Evolutionary conservation across 352 stramenopile species (phyloP).

Genomic region (Pythium utonaiense): DNA sequence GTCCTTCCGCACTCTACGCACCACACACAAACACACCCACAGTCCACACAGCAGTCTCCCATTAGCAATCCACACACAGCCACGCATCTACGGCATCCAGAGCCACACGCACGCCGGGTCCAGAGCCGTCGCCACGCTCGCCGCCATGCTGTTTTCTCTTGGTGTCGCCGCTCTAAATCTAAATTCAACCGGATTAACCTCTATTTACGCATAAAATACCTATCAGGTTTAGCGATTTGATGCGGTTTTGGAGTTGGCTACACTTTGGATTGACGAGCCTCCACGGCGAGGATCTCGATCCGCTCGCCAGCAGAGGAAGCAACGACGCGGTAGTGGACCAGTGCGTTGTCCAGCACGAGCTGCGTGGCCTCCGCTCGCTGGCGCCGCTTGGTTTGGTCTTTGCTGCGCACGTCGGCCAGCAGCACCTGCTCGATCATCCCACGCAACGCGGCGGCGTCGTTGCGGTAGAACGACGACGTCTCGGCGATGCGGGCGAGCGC

Average conservation of each 20-base stretch:
- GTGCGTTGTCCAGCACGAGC: slow-evolving; percentile 56
- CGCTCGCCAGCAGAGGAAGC: background rate
- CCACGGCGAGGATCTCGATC: slow-evolving; percentile 30
- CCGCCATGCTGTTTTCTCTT: slow-evolving; percentile 22
- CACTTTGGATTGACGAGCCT: slow-evolving; percentile 13
- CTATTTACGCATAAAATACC: background rate
- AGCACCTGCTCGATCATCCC: slow-evolving; percentile 62
- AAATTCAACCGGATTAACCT: background rate
- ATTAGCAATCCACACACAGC: background rate
- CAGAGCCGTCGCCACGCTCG: slow-evolving; percentile 26
- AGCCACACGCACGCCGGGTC: slow-evolving; percentile 16
- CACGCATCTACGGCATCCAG: background rate
- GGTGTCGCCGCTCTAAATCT: no score
- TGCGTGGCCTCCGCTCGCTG: slow-evolving; percentile 32
- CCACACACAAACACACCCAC: background rate
- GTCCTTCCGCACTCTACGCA: background rate
- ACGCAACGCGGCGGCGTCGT: slow-evolving; percentile 28
- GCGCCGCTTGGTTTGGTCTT: slow-evolving; percentile 61
- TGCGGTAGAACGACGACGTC: slow-evolving; percentile 44
- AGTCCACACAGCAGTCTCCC: background rate
- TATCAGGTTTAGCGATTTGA: no score
- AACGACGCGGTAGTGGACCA: slow-evolving; percentile 39
- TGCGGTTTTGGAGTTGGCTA: slow-evolving; percentile 7
- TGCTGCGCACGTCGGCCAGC: slow-evolving; percentile 71
- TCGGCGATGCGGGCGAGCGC: slow-evolving; percentile 31